A percentile compares a stretch with the other conserved stretches of the same genome.
phyloP scores from a whole-genome alignment of 495 filamentous ascomycete species.

The Aspergillus asperescens region DNA sequence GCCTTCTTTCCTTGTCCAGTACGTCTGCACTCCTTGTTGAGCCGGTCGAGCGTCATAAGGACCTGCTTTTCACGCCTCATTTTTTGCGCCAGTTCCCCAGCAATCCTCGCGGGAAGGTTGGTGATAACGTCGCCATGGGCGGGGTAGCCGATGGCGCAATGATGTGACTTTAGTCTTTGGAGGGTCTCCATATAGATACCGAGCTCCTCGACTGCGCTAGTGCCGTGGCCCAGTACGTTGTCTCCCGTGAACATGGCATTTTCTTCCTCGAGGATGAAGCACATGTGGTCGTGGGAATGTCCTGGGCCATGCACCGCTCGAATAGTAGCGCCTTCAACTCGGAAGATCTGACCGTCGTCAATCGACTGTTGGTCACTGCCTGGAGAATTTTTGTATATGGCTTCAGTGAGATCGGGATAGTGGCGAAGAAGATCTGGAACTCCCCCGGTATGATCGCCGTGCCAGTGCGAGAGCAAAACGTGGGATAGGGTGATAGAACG shows the following conservation, averaged over 20 bases:
- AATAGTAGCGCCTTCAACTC: slow-evolving; percentile 37
- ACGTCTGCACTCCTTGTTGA: slow-evolving; percentile 5
- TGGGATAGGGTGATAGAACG: slow-evolving; percentile 45
- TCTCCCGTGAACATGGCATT: slow-evolving; percentile 83
- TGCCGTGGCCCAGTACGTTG: slow-evolving; percentile 48
- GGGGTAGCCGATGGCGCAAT: slow-evolving; percentile 34
- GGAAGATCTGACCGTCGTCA: slow-evolving; percentile 35
- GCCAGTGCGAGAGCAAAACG: slow-evolving; percentile 75
- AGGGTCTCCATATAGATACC: slow-evolving; percentile 34
- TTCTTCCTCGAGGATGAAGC: slow-evolving; percentile 50
- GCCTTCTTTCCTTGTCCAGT: slow-evolving; percentile 13
- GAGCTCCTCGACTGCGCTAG: slow-evolving; percentile 29
- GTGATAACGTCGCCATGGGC: slow-evolving; percentile 37
- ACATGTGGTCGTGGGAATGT: slow-evolving; percentile 45
- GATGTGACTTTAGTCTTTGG: slow-evolving; percentile 24
- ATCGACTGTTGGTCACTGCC: slow-evolving; percentile 41
- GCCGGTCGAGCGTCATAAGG: slow-evolving; percentile 20
- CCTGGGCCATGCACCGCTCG: slow-evolving; percentile 37
- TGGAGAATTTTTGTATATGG: slow-evolving; percentile 45
- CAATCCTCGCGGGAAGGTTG: slow-evolving; percentile 31
- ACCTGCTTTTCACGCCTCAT: slow-evolving; percentile 33
- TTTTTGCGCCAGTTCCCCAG: slow-evolving; percentile 30
- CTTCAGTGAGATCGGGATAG: slow-evolving; percentile 38
- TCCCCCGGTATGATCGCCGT: slow-evolving; percentile 72
- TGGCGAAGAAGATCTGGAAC: slow-evolving; percentile 54